A percentile compares a stretch with the other conserved stretches of the same genome.
phyloP scores from a whole-genome alignment of 225 moss, liverwort and hornwort genomes.

The Ulota crispa region DNA sequence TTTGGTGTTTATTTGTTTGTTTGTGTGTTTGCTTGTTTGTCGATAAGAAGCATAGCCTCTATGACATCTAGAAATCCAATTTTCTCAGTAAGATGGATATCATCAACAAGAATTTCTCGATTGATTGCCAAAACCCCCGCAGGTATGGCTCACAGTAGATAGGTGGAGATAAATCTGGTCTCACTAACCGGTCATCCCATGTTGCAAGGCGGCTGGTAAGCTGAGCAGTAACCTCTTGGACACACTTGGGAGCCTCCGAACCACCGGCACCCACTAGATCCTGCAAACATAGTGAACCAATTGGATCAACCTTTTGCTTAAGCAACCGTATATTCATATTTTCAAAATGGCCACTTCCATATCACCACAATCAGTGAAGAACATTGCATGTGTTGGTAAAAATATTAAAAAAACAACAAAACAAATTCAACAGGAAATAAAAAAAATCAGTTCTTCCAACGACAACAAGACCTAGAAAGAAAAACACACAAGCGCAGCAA shows the following conservation, averaged over 20 bases:
- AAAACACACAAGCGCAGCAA: background rate
- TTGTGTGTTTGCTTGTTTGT: background rate
- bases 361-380: background rate
- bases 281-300: constrained; percentile 32
- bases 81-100: background rate
- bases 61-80: background rate
- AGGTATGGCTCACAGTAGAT: background rate
- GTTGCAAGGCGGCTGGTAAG: constrained; percentile 79
- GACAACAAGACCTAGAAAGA: background rate
- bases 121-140: background rate
- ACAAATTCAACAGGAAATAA: background rate
- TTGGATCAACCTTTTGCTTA: background rate
- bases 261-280: constrained; percentile 88
- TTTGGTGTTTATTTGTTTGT: no score
- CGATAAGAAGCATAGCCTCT: background rate
- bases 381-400: background rate
- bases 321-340: background rate
- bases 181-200: constrained; percentile 86
- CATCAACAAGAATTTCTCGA: background rate
- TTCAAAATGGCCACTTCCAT: background rate
- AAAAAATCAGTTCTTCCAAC: background rate
- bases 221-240: constrained; percentile 82
- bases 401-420: background rate
- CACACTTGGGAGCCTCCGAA: constrained; percentile 65
- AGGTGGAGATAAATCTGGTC: background rate